A percentile compares a stretch with the other conserved stretches of the same genome.
Conservation (phyloP, 805 yeast genomes). For the Wickerhamomyces canadensis region DNA sequence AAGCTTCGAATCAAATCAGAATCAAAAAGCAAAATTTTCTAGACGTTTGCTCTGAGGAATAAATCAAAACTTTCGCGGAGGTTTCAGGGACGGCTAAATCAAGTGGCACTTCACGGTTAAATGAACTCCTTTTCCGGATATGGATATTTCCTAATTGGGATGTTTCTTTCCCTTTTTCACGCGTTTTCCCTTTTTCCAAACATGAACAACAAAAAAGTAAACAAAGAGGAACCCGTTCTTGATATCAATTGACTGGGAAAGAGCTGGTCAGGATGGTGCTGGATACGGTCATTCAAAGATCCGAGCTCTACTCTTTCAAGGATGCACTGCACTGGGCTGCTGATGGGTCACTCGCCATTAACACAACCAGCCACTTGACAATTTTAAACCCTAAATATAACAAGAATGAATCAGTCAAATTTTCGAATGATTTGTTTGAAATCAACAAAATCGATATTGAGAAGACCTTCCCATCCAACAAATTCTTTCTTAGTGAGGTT, state of each 20-base stretch:
- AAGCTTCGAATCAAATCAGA: no score
- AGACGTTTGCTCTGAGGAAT: background rate
- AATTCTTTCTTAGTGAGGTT: constrained; percentile 6
- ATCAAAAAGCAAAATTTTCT: no score
- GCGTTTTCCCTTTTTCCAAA: background rate
- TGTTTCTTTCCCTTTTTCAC: no score
- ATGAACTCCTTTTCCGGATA: background rate
- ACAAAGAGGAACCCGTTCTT: background rate
- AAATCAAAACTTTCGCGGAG: background rate
- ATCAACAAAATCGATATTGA: constrained; percentile 10
- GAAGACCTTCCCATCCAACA: constrained; percentile 9
- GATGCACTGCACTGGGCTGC: constrained; percentile 19
- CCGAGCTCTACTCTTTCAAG: constrained; percentile 9
- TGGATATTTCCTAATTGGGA: no score
- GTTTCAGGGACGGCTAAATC: no score
- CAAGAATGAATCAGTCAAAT: constrained; percentile 7
- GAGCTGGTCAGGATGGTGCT: constrained; percentile 8
- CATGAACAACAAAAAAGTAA: background rate
- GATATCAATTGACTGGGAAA: no score
- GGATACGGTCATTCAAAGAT: constrained; percentile 10
- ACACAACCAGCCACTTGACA: constrained; percentile 16
- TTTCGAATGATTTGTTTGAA: constrained; percentile 14
- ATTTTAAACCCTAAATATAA: constrained; percentile 18
- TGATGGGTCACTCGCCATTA: constrained; percentile 21
- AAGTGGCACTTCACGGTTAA: background rate